A percentile compares a stretch with the other conserved stretches of the same genome.
Conservation (phyloP, 2,329 filamentous ascomycete species). For the Dendryphion nanum region DNA sequence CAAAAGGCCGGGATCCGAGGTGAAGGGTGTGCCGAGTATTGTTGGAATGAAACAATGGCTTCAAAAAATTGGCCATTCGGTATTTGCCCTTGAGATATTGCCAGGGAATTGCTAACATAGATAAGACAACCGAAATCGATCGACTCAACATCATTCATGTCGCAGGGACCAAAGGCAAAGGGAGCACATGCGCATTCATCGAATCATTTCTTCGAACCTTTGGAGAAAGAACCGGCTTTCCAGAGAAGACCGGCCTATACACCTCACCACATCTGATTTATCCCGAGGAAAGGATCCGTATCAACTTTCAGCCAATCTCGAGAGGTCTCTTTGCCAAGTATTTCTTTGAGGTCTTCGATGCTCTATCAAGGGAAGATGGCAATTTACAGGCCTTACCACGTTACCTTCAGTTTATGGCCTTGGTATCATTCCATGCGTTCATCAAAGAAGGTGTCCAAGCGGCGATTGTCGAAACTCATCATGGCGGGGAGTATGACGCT, state of each 20-base stretch:
- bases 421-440: conserved; percentile 61
- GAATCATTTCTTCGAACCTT: conserved; percentile 61
- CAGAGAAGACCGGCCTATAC: conserved; percentile 59
- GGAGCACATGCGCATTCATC: conserved; percentile 68
- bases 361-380: conserved; percentile 1
- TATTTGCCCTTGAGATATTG: conserved; percentile 4
- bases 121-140: conserved; percentile 9
- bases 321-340: conserved; percentile 53
- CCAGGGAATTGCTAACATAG: conserved; percentile 3
- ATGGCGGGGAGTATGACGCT: conserved; percentile 56
- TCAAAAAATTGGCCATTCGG: conserved; percentile 11
- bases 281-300: conserved; percentile 36
- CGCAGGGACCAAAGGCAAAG: conserved; percentile 76
- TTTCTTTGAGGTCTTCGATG: conserved; percentile 36
- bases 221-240: conserved; percentile 29
- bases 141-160: conserved; percentile 66
- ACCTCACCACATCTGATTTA: conserved; percentile 66
- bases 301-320: conserved; percentile 21
- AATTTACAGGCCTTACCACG: conserved; percentile 64
- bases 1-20: conserved; percentile 4
- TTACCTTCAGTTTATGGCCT: conserved; percentile 62
- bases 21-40: conserved; percentile 12
- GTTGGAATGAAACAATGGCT: conserved; percentile 15
- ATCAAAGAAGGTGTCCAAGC: conserved; percentile 61
- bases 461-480: conserved; percentile 65